A percentile compares a stretch with the other conserved stretches of the same genome.
phyloP scores from a whole-genome alignment of 805 yeast genomes.

The Ogataea parapolymorpha region DNA sequence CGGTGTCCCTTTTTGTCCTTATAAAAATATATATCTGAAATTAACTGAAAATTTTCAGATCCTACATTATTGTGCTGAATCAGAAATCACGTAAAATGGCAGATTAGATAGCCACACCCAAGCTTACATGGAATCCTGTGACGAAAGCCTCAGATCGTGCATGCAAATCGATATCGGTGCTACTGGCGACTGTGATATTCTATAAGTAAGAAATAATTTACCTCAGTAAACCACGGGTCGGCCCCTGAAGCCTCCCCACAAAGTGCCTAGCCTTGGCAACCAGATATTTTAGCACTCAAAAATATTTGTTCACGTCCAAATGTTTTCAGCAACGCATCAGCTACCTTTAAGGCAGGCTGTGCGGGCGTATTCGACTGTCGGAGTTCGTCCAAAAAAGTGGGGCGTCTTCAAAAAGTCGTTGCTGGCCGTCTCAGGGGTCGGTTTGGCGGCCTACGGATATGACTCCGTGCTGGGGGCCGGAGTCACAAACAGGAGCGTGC shows the following conservation, averaged over 20 bases:
- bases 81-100: not conserved
- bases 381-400: not conserved
- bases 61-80: not conserved
- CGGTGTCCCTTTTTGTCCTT: conserved; percentile 9
- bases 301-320: not conserved
- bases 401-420: conserved; percentile 3
- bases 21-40: conserved; percentile 9
- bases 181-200: no score
- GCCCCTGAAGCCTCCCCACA: no score
- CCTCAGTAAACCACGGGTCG: no score
- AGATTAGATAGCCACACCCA: not conserved
- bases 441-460: conserved; percentile 23
- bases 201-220: no score
- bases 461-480: conserved; percentile 43
- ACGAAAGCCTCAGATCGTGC: no score
- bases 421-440: conserved; percentile 14
- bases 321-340: not conserved
- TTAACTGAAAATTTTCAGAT: conserved; percentile 18
- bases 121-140: not conserved
- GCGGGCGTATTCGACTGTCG: not conserved
- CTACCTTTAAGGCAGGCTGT: not conserved
- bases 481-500: conserved; percentile 46
- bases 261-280: no score
- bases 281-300: not conserved
- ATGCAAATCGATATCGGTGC: no score